Base-by-base conservation (phyloP, 495 filamentous ascomycete genomes). In the Aspergillus bertholletiae region DNA sequence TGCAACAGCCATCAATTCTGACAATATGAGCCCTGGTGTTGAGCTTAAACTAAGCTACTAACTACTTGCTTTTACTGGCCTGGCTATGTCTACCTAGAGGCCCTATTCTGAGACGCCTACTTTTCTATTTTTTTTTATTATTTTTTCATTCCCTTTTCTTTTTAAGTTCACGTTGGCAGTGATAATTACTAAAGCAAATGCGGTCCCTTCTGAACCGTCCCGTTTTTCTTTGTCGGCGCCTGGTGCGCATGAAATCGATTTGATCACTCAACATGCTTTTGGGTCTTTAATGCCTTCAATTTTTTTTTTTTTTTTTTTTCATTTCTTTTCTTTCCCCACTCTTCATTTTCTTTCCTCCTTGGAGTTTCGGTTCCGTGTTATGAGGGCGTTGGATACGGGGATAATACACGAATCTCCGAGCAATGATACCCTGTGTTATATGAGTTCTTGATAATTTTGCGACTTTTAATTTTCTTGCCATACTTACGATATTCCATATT, bases 371-470 rank as follows among this genome's bases (percentile, higher is more conserved):
- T 41, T 53, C 39, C 56, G 51, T 56, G 54, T 62, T 68, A n/a
- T n/a, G 47, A 44, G 68, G 73, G 68, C 64, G 72, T 75, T 74
- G 72, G 59, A 63, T 66, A 64, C 62, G 73, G 73, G 50, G 73
- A 76, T 69, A 66, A 76, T 75, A 77, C 56, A 77, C 72, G 74
- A 72, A 66, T 76, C 68, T 66, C 70, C 73, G 68, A 55, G 64
- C 73, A 77, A 76, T 72, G 71, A 77, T 75, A 74, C 70, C 70
- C 63, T 74, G 62, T 72, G 48, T 50, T 62, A 53, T 68, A 64
- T 61, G 58, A 54, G 32, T 51, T 57, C 49, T 20, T 34, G 23
- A 44, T 49, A 24, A 21, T 53, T 52, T 35, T 51, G 51, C 35
- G 22, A 45, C 41, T 45, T 48, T 34, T 3, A 22, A 47, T 54